phyloP scores from a whole-genome alignment of 495 filamentous ascomycete species.

The Penicillium turbatum region DNA sequence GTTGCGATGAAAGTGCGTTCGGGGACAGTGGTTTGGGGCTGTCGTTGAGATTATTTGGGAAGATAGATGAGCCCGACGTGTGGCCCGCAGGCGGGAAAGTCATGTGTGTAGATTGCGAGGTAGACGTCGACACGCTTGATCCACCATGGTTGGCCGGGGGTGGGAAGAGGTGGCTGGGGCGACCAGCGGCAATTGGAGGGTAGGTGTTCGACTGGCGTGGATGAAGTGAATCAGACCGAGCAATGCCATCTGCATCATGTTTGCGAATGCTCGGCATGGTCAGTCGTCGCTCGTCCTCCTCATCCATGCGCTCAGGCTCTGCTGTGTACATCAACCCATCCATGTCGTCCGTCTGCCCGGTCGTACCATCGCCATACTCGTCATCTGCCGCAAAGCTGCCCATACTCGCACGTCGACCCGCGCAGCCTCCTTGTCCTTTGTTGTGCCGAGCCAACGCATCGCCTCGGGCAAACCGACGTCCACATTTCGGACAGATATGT shows the following conservation, averaged over 20 bases:
- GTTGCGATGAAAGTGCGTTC: constrained; percentile 56
- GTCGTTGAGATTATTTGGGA: constrained; percentile 72
- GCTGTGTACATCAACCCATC: constrained; percentile 64
- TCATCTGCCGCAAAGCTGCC: constrained; percentile 81
- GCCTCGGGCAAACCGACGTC: constrained; percentile 88
- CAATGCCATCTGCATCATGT: constrained; percentile 50
- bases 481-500: constrained; percentile 90
- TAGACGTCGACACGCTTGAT: constrained; percentile 49
- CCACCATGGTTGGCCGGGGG: constrained; percentile 49
- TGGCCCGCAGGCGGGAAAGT: constrained; percentile 46
- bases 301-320: constrained; percentile 59
- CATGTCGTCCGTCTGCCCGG: constrained; percentile 60
- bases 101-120: constrained; percentile 46
- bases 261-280: constrained; percentile 72
- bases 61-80: constrained; percentile 52
- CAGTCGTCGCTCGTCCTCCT: constrained; percentile 54
- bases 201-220: constrained; percentile 68
- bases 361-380: constrained; percentile 53
- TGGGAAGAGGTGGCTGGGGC: constrained; percentile 52
- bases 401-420: constrained; percentile 82
- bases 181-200: constrained; percentile 59
- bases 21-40: constrained; percentile 85
- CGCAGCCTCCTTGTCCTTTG: constrained; percentile 94
- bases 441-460: constrained; percentile 93
- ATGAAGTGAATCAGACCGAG: constrained; percentile 49